A percentile compares a stretch with the other conserved stretches of the same genome.
Evolutionary conservation across 768 basidiomycete species (phyloP).

Genomic region (Leccinum arenicola): DNA sequence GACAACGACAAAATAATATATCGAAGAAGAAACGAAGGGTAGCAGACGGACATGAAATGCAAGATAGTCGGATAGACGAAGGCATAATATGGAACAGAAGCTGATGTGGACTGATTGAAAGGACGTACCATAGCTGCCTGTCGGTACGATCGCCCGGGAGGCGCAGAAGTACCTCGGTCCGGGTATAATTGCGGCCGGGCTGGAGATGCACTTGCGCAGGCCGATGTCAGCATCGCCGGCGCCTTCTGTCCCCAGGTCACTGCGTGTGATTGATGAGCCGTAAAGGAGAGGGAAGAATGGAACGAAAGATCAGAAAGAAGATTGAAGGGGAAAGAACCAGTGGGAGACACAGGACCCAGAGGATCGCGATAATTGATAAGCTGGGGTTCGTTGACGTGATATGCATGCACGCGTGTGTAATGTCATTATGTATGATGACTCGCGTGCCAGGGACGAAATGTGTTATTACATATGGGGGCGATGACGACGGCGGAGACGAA

Average conservation of each 20-base stretch:
- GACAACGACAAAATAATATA: background rate
- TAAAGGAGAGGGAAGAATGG: background rate
- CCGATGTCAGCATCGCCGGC: slow-evolving; percentile 60
- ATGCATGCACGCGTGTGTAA: background rate
- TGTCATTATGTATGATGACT: background rate
- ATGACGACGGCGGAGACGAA: background rate
- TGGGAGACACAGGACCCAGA: background rate
- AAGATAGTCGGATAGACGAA: background rate
- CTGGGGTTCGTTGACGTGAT: background rate
- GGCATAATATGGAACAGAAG: background rate
- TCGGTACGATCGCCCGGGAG: slow-evolving; percentile 56
- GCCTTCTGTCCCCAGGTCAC: slow-evolving; percentile 69
- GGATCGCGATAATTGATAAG: slow-evolving; percentile 1
- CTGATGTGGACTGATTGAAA: background rate
- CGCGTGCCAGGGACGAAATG: background rate
- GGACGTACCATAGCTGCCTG: slow-evolving; percentile 54
- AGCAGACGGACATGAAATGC: slow-evolving; percentile 1
- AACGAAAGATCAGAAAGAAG: background rate
- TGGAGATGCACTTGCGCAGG: slow-evolving; percentile 53
- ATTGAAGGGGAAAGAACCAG: background rate
- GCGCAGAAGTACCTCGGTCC: slow-evolving; percentile 64
- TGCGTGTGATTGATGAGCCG: slow-evolving; percentile 20
- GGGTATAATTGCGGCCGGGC: slow-evolving; percentile 44
- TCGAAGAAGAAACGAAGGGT: background rate
- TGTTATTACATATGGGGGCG: background rate